Conservation (phyloP, 2,329 filamentous ascomycete species). For the Calonectria henricotiae region DNA sequence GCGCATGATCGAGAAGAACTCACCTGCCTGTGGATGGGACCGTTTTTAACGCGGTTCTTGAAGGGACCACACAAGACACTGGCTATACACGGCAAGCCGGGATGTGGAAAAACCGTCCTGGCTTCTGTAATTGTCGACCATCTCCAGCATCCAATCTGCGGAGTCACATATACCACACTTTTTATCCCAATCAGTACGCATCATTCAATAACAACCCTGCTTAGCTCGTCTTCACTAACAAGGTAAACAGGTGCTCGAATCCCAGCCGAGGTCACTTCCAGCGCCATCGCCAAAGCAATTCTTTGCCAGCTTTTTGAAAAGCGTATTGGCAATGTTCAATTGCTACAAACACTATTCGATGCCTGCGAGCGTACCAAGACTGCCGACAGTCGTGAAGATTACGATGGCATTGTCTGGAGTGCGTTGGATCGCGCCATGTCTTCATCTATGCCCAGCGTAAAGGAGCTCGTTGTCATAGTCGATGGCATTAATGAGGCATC, state of each 20-base stretch:
- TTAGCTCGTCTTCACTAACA: no score
- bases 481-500: conserved; percentile 11
- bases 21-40: conserved; percentile 7
- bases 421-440: background rate
- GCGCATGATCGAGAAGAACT: conserved; percentile 10
- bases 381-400: conserved; percentile 3
- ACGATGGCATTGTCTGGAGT: background rate
- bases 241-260: background rate
- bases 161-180: background rate
- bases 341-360: background rate
- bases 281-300: conserved; percentile 7
- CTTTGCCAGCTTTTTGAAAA: conserved; percentile 16
- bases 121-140: conserved; percentile 14
- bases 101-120: conserved; percentile 6
- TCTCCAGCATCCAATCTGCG: background rate
- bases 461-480: conserved; percentile 3
- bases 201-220: no score
- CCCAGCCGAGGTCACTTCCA: background rate
- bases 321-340: conserved; percentile 14
- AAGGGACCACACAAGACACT: background rate
- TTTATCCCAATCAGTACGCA: conserved; percentile 1
- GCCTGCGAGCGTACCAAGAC: conserved; percentile 6
- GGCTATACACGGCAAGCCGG: background rate
- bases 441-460: background rate
- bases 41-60: conserved; percentile 2